phyloP scores from a whole-genome alignment of 495 filamentous ascomycete species.

The Neurospora cerealis region DNA sequence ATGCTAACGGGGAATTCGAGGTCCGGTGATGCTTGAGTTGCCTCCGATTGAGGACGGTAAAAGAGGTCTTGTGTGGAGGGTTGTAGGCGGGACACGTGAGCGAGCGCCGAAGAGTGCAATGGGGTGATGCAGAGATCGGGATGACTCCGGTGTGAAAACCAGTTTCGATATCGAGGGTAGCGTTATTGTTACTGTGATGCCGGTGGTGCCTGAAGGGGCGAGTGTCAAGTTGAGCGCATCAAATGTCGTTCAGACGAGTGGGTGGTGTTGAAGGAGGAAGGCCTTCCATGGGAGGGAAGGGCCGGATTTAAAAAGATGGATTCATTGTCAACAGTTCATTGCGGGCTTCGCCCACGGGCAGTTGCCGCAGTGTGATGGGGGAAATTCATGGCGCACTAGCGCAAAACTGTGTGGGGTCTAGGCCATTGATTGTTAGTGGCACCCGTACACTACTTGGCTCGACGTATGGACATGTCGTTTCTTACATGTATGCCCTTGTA shows the following conservation, averaged over 20 bases:
- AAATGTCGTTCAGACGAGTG: neutral
- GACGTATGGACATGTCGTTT: neutral
- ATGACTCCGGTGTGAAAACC: neutral
- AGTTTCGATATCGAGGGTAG: neutral
- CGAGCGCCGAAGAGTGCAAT: neutral
- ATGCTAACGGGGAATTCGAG: neutral
- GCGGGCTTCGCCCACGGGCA: neutral
- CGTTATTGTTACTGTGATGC: neutral
- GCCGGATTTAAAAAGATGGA: neutral
- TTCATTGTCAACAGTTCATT: neutral
- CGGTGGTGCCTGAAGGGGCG: neutral
- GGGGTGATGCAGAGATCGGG: neutral
- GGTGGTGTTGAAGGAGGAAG: neutral
- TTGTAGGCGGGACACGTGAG: neutral
- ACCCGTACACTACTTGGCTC: neutral
- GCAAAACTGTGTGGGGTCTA: neutral
- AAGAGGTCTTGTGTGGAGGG: neutral
- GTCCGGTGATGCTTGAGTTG: neutral
- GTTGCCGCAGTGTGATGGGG: neutral
- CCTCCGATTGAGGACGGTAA: neutral
- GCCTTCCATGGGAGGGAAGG: neutral
- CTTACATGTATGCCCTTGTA: neutral
- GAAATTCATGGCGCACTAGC: neutral
- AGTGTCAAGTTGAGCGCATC: neutral
- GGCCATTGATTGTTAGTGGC: neutral